A percentile compares a stretch with the other conserved stretches of the same genome.
These are phyloP conservation scores for Wickerhamiella occidentalis DNA, from an alignment of 805 yeast species.

Conservation along the genomic window DNA sequence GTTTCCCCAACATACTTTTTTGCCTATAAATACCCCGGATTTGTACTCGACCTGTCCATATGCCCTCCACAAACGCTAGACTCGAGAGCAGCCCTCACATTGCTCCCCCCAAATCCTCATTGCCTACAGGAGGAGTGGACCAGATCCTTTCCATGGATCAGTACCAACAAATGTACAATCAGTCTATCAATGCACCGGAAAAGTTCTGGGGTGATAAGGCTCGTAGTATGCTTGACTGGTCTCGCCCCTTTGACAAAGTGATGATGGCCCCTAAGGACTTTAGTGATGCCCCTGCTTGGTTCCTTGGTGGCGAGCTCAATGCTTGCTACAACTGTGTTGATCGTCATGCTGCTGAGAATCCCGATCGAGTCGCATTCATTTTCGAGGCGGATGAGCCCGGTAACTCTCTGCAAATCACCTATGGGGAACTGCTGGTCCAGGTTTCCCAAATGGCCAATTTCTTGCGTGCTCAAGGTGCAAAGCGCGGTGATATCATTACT, in stretches of 20 bases:
- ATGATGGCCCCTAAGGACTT: slow-evolving; percentile 13
- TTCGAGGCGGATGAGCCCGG: slow-evolving; percentile 74
- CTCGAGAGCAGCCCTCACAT: slow-evolving; percentile 4
- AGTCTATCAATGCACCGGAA: slow-evolving; percentile 45
- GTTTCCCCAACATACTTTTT: slow-evolving; percentile 7
- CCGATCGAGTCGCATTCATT: slow-evolving; percentile 58
- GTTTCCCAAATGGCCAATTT: slow-evolving; percentile 64
- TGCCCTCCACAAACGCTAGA: slow-evolving; percentile 9
- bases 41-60: background rate
- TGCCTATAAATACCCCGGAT: background rate
- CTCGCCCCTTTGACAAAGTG: slow-evolving; percentile 35
- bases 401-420: slow-evolving; percentile 50
- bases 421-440: slow-evolving; percentile 56
- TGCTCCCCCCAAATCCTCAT: slow-evolving; percentile 9
- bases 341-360: slow-evolving; percentile 61
- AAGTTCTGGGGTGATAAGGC: slow-evolving; percentile 46
- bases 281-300: slow-evolving; percentile 48
- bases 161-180: slow-evolving; percentile 39
- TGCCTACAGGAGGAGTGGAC: slow-evolving; percentile 12
- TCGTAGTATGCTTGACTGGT: slow-evolving; percentile 40
- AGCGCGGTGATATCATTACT: slow-evolving; percentile 77
- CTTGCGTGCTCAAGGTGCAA: slow-evolving; percentile 50
- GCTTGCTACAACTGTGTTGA: slow-evolving; percentile 76
- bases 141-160: slow-evolving; percentile 39
- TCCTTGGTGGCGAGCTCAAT: slow-evolving; percentile 64